phyloP scores from a whole-genome alignment of 164 flowering plant species.

The Amborella trichopoda region DNA sequence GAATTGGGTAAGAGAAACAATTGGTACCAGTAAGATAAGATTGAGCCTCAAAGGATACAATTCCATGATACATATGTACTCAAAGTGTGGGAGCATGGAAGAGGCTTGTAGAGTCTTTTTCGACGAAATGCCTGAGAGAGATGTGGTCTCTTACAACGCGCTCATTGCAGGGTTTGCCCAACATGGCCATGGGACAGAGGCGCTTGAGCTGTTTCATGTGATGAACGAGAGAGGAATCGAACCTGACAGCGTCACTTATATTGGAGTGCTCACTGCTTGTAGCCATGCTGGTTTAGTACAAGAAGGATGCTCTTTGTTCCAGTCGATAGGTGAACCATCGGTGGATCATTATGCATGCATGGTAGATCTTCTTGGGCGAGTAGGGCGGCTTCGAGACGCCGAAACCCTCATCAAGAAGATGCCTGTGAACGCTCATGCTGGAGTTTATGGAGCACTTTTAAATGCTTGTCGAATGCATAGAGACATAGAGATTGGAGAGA shows the following conservation, averaged over 20 bases:
- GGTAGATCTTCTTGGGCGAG: slow-evolving; percentile 61
- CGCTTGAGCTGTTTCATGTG: slow-evolving; percentile 21
- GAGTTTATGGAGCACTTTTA: slow-evolving; percentile 20
- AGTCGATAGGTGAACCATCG: slow-evolving; percentile 33
- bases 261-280: slow-evolving; percentile 66
- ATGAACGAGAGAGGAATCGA: slow-evolving; percentile 43
- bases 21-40: slow-evolving; percentile 22
- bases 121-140: slow-evolving; percentile 33
- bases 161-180: slow-evolving; percentile 61
- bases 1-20: slow-evolving; percentile 25
- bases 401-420: slow-evolving; percentile 28
- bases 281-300: slow-evolving; percentile 57
- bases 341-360: slow-evolving; percentile 73
- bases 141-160: slow-evolving; percentile 56
- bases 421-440: slow-evolving; percentile 32
- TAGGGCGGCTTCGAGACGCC: slow-evolving; percentile 50
- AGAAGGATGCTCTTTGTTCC: slow-evolving; percentile 43
- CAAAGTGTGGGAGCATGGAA: slow-evolving; percentile 61
- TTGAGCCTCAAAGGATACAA: slow-evolving; percentile 40
- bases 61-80: slow-evolving; percentile 62
- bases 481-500: slow-evolving; percentile 34
- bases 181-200: slow-evolving; percentile 44
- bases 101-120: slow-evolving; percentile 44
- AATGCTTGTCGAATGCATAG: slow-evolving; percentile 43
- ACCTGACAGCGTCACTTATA: slow-evolving; percentile 50